A percentile compares a stretch with the other conserved stretches of the same genome.
phyloP scores from a whole-genome alignment of 495 filamentous ascomycete genomes.

The Penicillium macrosclerotiorum region DNA sequence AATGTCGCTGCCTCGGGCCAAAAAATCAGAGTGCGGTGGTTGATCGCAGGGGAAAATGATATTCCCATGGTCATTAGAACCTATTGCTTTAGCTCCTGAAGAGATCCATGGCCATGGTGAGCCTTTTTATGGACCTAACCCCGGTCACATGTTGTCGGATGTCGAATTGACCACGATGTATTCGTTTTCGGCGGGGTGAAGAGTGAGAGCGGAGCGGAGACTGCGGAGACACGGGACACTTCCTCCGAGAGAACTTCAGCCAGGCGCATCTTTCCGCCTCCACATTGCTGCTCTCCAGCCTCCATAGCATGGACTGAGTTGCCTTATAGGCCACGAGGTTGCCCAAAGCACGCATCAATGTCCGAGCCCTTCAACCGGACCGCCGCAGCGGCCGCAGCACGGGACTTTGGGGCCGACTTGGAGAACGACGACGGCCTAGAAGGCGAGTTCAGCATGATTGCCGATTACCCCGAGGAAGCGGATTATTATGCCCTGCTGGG shows the following conservation, averaged over 20 bases:
- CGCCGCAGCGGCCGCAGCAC: constrained; percentile 14
- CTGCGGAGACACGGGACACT: constrained; percentile 18
- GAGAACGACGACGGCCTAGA: constrained; percentile 28
- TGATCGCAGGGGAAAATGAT: too few species aligned
- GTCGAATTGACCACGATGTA: too few species aligned
- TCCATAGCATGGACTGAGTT: constrained; percentile 7
- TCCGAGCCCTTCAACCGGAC: constrained; percentile 13
- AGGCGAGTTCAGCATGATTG: constrained; percentile 19
- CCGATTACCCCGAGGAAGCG: constrained; percentile 30
- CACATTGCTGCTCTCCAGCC: constrained; percentile 1
- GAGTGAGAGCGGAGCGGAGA: constrained; percentile 1
- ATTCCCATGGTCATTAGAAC: too few species aligned
- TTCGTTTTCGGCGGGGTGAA: too few species aligned
- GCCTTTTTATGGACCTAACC: too few species aligned
- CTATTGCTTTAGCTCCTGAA: too few species aligned
- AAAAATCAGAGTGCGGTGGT: too few species aligned
- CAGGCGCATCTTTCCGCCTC: constrained; percentile 5
- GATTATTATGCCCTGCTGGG: constrained; percentile 55
- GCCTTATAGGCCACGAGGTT: background rate
- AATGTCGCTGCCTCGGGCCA: too few species aligned
- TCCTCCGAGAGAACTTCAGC: constrained; percentile 22
- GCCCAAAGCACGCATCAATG: constrained; percentile 7
- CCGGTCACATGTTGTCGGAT: too few species aligned
- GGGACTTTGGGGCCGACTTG: constrained; percentile 16
- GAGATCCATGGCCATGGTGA: too few species aligned